Conservation (phyloP, 352 stramenopile species). For the Elongisporangium undulatum region DNA sequence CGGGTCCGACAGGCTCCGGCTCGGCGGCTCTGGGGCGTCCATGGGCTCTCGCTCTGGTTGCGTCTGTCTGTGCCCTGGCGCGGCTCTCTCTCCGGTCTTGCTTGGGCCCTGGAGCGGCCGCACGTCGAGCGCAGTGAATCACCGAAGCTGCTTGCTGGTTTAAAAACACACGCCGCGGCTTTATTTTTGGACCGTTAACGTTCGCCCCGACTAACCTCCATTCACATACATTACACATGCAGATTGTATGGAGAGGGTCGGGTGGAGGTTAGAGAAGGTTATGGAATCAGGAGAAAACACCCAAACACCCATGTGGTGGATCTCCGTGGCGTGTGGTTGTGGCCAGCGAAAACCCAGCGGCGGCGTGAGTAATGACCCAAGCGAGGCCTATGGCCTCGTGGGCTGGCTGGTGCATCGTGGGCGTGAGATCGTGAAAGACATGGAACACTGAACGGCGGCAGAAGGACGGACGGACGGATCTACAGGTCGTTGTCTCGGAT, state of each 20-base stretch:
- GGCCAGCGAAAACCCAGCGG: background rate
- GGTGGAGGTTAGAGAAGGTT: background rate
- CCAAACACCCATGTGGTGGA: background rate
- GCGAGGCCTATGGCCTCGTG: background rate
- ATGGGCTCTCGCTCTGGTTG: conserved; percentile 3
- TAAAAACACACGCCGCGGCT: background rate
- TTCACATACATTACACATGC: background rate
- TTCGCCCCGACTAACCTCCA: background rate
- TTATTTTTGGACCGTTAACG: background rate
- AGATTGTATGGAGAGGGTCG: background rate
- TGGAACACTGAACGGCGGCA: background rate
- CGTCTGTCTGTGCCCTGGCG: too few species aligned
- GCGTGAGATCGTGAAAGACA: background rate
- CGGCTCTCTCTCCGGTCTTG: background rate
- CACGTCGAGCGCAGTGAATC: background rate
- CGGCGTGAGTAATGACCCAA: background rate
- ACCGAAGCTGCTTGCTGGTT: background rate
- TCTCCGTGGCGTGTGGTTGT: background rate
- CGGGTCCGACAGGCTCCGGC: background rate
- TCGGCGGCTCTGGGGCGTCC: background rate
- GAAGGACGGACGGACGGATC: background rate
- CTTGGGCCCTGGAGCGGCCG: background rate
- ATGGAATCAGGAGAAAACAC: background rate
- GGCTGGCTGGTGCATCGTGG: background rate
- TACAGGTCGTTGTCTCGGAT: conserved; percentile 83